These are phyloP conservation scores for Apiotrichum veenhuisii DNA, from an alignment of 1,284 basidiomycete genomes.

Conservation along the genomic window DNA sequence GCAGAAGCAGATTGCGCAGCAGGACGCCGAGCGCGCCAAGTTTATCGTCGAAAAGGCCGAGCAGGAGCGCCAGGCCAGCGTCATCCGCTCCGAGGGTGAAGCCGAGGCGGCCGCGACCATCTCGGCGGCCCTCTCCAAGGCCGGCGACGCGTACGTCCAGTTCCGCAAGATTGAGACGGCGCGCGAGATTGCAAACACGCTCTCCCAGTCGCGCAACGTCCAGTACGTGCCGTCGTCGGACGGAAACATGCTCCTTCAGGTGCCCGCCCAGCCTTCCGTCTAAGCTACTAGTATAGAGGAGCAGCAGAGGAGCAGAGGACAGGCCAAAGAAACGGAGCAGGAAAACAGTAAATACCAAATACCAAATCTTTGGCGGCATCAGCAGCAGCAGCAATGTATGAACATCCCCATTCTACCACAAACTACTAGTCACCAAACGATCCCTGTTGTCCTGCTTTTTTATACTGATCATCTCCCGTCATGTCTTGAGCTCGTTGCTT, in stretches of 20 bases:
- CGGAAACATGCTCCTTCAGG: slow-evolving; percentile 75
- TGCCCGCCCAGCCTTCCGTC: slow-evolving; percentile 61
- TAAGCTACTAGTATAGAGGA: no score
- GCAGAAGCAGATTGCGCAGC: slow-evolving; percentile 64
- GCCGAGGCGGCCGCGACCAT: slow-evolving; percentile 94
- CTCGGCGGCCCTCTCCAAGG: slow-evolving; percentile 79
- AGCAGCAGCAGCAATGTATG: slow-evolving; percentile 18
- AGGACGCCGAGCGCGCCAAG: slow-evolving; percentile 95
- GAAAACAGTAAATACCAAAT: not conserved
- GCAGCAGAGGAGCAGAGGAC: not conserved
- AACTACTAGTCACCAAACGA: not conserved
- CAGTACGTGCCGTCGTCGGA: slow-evolving; percentile 78
- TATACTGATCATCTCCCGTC: no score
- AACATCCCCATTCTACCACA: slow-evolving; percentile 12
- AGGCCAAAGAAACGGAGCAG: not conserved
- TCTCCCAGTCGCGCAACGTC: slow-evolving; percentile 75
- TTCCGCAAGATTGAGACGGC: slow-evolving; percentile 96
- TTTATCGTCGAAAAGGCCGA: slow-evolving; percentile 95
- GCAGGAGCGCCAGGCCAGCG: slow-evolving; percentile 97
- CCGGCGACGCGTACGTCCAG: slow-evolving; percentile 87
- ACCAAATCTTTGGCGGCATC: slow-evolving; percentile 5
- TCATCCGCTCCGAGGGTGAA: slow-evolving; percentile 97
- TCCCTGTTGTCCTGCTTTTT: no score
- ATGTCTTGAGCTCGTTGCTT: not conserved
- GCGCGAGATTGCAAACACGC: slow-evolving; percentile 76